These are phyloP conservation scores for Candida neerlandica DNA, from an alignment of 1,139 yeast species.

Conservation along the genomic window DNA sequence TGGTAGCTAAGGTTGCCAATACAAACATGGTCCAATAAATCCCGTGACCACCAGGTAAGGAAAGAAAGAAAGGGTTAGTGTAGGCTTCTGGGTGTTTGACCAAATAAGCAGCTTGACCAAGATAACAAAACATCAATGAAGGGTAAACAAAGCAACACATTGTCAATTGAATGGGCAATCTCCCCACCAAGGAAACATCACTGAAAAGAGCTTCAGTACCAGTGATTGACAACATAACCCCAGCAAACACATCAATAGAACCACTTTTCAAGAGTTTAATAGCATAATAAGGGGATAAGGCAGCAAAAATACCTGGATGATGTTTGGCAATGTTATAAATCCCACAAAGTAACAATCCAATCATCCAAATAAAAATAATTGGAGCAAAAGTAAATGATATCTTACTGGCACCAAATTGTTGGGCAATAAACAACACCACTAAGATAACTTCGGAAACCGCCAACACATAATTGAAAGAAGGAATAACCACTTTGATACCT, in stretches of 20 bases:
- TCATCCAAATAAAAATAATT: conserved; percentile 52
- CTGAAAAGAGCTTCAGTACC: conserved; percentile 70
- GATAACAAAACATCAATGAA: conserved; percentile 49
- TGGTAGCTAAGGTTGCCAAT: conserved; percentile 54
- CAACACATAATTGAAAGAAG: conserved; percentile 39
- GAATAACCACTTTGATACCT: conserved; percentile 51
- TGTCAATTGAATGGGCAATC: conserved; percentile 51
- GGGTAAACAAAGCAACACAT: conserved; percentile 52
- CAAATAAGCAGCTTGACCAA: conserved; percentile 61
- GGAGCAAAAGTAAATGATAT: conserved; percentile 54
- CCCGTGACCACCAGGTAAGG: conserved; percentile 53
- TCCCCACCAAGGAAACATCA: conserved; percentile 59
- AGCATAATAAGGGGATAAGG: conserved; percentile 56
- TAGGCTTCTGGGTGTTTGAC: conserved; percentile 41
- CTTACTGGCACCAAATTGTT: conserved; percentile 49
- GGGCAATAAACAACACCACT: conserved; percentile 44
- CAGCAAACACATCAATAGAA: conserved; percentile 48
- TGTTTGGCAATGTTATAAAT: conserved; percentile 41
- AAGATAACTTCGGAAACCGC: conserved; percentile 53
- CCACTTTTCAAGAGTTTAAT: conserved; percentile 40
- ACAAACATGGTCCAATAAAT: conserved; percentile 56
- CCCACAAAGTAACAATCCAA: conserved; percentile 49
- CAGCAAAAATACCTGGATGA: conserved; percentile 48
- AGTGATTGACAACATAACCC: conserved; percentile 57
- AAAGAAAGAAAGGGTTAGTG: conserved; percentile 47